Evolutionary conservation across 345 rosid species (phyloP).

Genomic region (Eutrema yunnanense): DNA sequence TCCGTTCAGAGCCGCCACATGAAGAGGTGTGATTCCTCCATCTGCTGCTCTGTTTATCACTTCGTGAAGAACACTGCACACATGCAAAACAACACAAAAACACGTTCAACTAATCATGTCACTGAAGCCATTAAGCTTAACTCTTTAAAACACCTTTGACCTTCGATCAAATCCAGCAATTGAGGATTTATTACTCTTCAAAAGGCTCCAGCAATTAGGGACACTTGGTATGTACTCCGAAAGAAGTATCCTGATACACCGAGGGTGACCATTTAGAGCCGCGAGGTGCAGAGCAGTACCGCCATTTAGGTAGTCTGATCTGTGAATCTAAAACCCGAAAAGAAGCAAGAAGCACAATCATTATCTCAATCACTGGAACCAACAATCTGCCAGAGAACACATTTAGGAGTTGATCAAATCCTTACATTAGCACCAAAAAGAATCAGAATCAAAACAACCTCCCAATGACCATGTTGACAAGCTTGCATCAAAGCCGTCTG

Average conservation of each 20-base stretch:
- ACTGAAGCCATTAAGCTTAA: not conserved
- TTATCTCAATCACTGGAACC: not conserved
- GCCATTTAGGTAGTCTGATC: slow-evolving; percentile 87
- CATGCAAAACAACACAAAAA: slow-evolving; percentile 3
- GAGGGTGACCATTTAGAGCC: slow-evolving; percentile 84
- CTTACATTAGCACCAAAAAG: slow-evolving; percentile 91
- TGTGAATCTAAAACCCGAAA: slow-evolving; percentile 52
- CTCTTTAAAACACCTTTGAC: slow-evolving; percentile 24
- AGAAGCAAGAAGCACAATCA: not conserved
- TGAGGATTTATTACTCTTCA: slow-evolving; percentile 36
- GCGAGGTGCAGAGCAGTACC: slow-evolving; percentile 96
- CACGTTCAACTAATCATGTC: not conserved
- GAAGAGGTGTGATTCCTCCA: slow-evolving; percentile 93
- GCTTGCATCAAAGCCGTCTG: slow-evolving; percentile 99
- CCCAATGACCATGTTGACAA: slow-evolving; percentile 99
- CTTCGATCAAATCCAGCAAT: slow-evolving; percentile 51
- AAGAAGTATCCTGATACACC: slow-evolving; percentile 84
- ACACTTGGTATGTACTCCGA: slow-evolving; percentile 80
- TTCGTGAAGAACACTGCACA: slow-evolving; percentile 49
- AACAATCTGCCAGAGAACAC: not conserved
- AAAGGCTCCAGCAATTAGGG: slow-evolving; percentile 45
- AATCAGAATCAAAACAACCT: slow-evolving; percentile 80
- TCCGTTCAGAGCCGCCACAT: slow-evolving; percentile 91
- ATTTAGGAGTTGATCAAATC: not conserved
- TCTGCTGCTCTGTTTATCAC: slow-evolving; percentile 82